Conservation (phyloP, 768 basidiomycete species). For the Hydnum rufescens region DNA sequence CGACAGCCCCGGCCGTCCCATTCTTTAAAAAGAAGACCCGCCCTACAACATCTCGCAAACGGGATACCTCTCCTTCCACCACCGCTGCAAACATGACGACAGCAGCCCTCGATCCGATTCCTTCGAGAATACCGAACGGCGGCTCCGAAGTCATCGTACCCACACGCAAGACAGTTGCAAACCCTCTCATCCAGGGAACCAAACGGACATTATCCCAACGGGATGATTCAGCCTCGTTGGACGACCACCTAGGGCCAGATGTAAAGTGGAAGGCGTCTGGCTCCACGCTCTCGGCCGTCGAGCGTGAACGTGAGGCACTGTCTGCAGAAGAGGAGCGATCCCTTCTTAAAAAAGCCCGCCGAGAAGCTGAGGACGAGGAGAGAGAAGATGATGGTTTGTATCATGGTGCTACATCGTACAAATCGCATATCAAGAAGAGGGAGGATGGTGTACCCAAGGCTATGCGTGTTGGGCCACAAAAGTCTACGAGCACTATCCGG, state of each 20-base stretch:
- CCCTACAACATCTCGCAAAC: slow-evolving; percentile 54
- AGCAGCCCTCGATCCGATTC: slow-evolving; percentile 14
- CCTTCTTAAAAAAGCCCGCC: slow-evolving; percentile 31
- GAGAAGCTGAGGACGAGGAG: slow-evolving; percentile 37
- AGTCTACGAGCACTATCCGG: slow-evolving; percentile 58
- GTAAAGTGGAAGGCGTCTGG: slow-evolving; percentile 54
- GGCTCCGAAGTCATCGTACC: slow-evolving; percentile 62
- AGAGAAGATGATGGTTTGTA: slow-evolving; percentile 68
- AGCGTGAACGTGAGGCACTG: slow-evolving; percentile 50
- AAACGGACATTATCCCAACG: slow-evolving; percentile 38
- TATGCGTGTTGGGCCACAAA: slow-evolving; percentile 68
- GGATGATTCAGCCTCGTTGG: slow-evolving; percentile 35
- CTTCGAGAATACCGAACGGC: too few species aligned
- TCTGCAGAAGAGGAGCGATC: slow-evolving; percentile 64
- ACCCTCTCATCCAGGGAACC: slow-evolving; percentile 60
- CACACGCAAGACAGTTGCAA: slow-evolving; percentile 40
- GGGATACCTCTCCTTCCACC: slow-evolving; percentile 51
- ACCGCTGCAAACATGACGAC: slow-evolving; percentile 16
- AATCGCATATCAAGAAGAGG: slow-evolving; percentile 56
- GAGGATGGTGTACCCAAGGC: slow-evolving; percentile 52
- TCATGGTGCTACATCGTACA: slow-evolving; percentile 65
- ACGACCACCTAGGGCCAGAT: slow-evolving; percentile 30
- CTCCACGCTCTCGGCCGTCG: slow-evolving; percentile 40
- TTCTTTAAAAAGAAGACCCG: slow-evolving; percentile 80
- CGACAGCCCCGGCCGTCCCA: slow-evolving; percentile 28